Evolutionary conservation across 331 rosid species (phyloP).

Genomic region (Pyrus hybrid): DNA sequence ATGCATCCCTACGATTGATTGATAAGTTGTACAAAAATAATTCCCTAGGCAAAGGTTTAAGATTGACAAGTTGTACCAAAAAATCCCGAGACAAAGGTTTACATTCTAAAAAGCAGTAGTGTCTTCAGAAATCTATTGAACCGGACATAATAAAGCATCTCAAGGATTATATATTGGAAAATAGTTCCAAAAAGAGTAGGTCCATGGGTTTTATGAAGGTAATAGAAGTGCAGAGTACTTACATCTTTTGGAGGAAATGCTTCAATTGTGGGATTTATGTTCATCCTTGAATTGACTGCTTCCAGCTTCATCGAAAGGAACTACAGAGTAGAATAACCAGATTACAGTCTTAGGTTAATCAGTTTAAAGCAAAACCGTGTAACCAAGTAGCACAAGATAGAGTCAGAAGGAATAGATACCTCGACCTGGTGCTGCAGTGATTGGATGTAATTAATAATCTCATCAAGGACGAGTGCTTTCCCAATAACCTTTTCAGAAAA

Average conservation of each 20-base stretch:
- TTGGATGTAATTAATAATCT: constrained; percentile 89
- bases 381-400: background rate
- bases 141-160: background rate
- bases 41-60: background rate
- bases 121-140: background rate
- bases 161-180: background rate
- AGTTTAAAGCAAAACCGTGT: background rate
- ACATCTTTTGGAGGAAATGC: constrained; percentile 69
- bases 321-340: constrained; percentile 29
- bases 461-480: constrained; percentile 87
- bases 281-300: constrained; percentile 66
- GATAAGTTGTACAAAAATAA: background rate
- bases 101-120: background rate
- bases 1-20: background rate
- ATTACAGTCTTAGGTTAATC: constrained; percentile 10
- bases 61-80: background rate
- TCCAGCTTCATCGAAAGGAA: constrained; percentile 95
- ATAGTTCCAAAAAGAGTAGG: background rate
- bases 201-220: background rate
- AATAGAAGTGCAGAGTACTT: constrained; percentile 21
- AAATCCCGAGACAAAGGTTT: background rate
- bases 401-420: constrained; percentile 32
- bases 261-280: constrained; percentile 35
- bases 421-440: constrained; percentile 89
- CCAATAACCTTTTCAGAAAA: constrained; percentile 63